Evolutionary conservation across 1,284 basidiomycete species (phyloP).

Genomic region (Prillingera fragicola): DNA sequence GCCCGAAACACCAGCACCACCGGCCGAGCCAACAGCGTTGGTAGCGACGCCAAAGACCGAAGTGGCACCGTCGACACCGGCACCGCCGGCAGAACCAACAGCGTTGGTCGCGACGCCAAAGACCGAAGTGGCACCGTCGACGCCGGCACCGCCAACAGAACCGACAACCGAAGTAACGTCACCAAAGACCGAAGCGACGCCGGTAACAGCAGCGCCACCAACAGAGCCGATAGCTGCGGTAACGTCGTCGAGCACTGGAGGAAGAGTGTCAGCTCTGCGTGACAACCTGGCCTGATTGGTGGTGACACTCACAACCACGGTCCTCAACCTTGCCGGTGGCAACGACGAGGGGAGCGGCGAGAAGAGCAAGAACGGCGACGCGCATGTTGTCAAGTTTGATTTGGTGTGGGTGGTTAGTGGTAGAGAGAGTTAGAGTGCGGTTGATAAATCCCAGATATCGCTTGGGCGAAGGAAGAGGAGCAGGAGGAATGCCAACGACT

Average conservation of each 20-base stretch:
- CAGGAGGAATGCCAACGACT: too few species aligned
- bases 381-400: too few species aligned
- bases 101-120: slow-evolving; percentile 1
- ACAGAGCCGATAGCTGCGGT: slow-evolving; percentile 3
- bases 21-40: slow-evolving; percentile 1
- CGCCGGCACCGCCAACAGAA: slow-evolving; percentile 8
- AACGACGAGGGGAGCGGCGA: slow-evolving; percentile 8
- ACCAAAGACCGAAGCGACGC: slow-evolving; percentile 6
- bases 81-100: slow-evolving; percentile 1
- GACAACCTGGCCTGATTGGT: not conserved
- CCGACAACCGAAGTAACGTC: slow-evolving; percentile 13
- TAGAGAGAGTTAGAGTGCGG: too few species aligned
- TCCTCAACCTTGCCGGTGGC: not conserved
- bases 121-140: slow-evolving; percentile 13
- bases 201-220: not conserved
- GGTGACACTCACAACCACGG: not conserved
- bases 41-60: slow-evolving; percentile 7
- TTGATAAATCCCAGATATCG: too few species aligned
- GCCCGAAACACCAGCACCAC: not conserved
- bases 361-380: slow-evolving; percentile 14
- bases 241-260: not conserved
- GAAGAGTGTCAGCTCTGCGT: too few species aligned
- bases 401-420: slow-evolving; percentile 4
- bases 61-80: slow-evolving; percentile 10
- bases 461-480: too few species aligned